phyloP scores from a whole-genome alignment of 2,329 filamentous ascomycete species.

The Epichloe glyceriae region DNA sequence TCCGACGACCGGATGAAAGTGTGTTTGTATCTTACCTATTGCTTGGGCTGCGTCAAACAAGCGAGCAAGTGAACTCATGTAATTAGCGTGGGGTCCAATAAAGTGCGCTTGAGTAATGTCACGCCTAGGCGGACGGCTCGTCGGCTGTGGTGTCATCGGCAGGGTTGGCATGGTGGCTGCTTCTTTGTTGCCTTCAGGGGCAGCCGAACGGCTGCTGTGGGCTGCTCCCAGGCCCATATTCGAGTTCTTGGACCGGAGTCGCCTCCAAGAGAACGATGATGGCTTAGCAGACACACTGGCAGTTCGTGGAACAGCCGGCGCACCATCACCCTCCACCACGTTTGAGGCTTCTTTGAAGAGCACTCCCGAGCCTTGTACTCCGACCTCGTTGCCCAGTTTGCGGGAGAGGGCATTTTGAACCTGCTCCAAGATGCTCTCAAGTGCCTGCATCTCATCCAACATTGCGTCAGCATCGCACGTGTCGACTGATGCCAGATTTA shows the following conservation, averaged over 20 bases:
- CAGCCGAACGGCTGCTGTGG: constrained; percentile 24
- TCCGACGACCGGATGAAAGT: too few species aligned
- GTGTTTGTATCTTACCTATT: constrained; percentile 47
- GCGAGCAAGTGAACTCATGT: constrained; percentile 81
- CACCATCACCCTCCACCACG: constrained; percentile 31
- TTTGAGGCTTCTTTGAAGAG: constrained; percentile 60
- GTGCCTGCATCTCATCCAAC: constrained; percentile 81
- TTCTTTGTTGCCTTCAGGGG: constrained; percentile 17
- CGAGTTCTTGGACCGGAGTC: constrained; percentile 81
- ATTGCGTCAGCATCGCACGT: constrained; percentile 84
- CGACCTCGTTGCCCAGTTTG: constrained; percentile 87
- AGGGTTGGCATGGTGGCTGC: constrained; percentile 52
- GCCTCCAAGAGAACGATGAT: constrained; percentile 70
- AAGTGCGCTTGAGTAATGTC: constrained; percentile 59
- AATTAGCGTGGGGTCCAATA: constrained; percentile 72
- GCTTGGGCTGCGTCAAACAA: constrained; percentile 89
- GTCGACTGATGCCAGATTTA: constrained; percentile 73
- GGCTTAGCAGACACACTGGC: constrained; percentile 56
- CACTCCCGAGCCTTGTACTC: constrained; percentile 57
- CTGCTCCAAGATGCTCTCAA: constrained; percentile 78
- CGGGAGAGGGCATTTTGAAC: constrained; percentile 65
- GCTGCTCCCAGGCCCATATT: constrained; percentile 42
- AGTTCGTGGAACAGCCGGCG: constrained; percentile 34
- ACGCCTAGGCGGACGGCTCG: constrained; percentile 56
- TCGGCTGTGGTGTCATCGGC: constrained; percentile 59